phyloP scores from a whole-genome alignment of 1,284 basidiomycete species.

The Moesziomyces sp. region DNA sequence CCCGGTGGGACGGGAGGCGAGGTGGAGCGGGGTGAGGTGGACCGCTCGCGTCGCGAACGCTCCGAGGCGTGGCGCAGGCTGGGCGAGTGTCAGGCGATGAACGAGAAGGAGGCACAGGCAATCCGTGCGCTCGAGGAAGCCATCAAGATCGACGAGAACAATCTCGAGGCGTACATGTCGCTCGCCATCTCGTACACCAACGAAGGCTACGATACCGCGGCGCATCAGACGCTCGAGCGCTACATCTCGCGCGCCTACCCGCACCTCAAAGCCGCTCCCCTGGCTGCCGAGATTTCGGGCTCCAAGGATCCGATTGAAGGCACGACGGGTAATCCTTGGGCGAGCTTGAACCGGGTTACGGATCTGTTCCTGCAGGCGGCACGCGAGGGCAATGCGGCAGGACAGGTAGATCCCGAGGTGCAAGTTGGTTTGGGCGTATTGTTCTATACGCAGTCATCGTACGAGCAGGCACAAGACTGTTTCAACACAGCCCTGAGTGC shows the following conservation, averaged over 20 bases:
- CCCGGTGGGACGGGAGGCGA: slow-evolving; percentile 69
- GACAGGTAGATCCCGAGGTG: slow-evolving; percentile 85
- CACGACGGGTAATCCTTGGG: slow-evolving; percentile 76
- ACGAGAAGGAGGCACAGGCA: slow-evolving; percentile 77
- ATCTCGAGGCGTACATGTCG: slow-evolving; percentile 72
- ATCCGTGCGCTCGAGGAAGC: slow-evolving; percentile 72
- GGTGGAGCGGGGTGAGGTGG: slow-evolving; percentile 75
- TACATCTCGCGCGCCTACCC: slow-evolving; percentile 87
- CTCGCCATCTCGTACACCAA: slow-evolving; percentile 97
- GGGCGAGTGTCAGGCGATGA: slow-evolving; percentile 94
- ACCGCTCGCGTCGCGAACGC: slow-evolving; percentile 59
- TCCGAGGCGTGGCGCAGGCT: slow-evolving; percentile 93
- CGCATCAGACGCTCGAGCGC: slow-evolving; percentile 85
- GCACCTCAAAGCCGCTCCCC: slow-evolving; percentile 68
- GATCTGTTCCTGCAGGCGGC: slow-evolving; percentile 87
- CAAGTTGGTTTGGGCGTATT: slow-evolving; percentile 93
- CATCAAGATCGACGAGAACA: slow-evolving; percentile 77
- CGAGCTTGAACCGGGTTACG: slow-evolving; percentile 82
- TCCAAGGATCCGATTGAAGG: slow-evolving; percentile 70
- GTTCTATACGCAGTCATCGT: slow-evolving; percentile 86
- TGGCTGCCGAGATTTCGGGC: slow-evolving; percentile 74
- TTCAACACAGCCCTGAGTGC: slow-evolving; percentile 85
- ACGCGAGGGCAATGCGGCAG: slow-evolving; percentile 72
- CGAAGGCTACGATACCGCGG: slow-evolving; percentile 88
- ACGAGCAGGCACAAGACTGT: slow-evolving; percentile 86